These are phyloP conservation scores for Microascus cirrosus DNA, from an alignment of 2,329 filamentous ascomycete species.

Conservation along the genomic window DNA sequence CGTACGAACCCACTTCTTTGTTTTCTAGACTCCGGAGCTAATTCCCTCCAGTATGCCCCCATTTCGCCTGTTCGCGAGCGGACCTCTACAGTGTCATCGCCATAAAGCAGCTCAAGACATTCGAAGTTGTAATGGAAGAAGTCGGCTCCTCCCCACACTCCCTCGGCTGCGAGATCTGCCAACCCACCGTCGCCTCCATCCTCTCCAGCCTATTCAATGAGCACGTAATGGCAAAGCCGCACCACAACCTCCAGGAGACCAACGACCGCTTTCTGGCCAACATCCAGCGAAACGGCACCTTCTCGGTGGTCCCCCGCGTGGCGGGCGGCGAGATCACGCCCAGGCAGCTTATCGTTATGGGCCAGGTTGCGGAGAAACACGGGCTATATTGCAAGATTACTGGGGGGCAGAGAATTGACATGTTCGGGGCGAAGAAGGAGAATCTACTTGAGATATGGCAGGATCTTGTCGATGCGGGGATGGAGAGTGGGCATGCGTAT, in stretches of 20 bases:
- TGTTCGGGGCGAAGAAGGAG: constrained; percentile 86
- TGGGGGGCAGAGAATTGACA: constrained; percentile 80
- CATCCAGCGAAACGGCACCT: constrained; percentile 85
- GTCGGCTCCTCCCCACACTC: constrained; percentile 61
- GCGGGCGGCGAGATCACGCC: constrained; percentile 80
- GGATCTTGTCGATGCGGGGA: constrained; percentile 66
- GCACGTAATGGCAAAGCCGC: constrained; percentile 62
- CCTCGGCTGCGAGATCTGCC: constrained; percentile 79
- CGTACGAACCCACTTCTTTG: constrained; percentile 3
- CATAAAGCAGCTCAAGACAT: constrained; percentile 63
- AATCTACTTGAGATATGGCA: constrained; percentile 77
- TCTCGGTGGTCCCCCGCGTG: constrained; percentile 76
- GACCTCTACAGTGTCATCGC: constrained; percentile 87
- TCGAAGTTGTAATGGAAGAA: constrained; percentile 67
- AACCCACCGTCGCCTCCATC: constrained; percentile 72
- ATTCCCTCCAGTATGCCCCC: constrained; percentile 48
- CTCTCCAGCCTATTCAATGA: constrained; percentile 74
- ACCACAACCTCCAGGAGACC: constrained; percentile 74
- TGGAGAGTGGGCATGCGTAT: constrained; percentile 87
- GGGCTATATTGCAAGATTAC: constrained; percentile 86
- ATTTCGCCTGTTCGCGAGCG: constrained; percentile 73
- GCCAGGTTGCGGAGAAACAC: constrained; percentile 74
- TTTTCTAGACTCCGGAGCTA: background rate
- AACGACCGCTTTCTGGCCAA: constrained; percentile 84
- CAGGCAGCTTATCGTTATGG: constrained; percentile 74